These are phyloP conservation scores for Thuja plicata DNA, from an alignment of 83 land plant genomes.

Conservation along the genomic window DNA sequence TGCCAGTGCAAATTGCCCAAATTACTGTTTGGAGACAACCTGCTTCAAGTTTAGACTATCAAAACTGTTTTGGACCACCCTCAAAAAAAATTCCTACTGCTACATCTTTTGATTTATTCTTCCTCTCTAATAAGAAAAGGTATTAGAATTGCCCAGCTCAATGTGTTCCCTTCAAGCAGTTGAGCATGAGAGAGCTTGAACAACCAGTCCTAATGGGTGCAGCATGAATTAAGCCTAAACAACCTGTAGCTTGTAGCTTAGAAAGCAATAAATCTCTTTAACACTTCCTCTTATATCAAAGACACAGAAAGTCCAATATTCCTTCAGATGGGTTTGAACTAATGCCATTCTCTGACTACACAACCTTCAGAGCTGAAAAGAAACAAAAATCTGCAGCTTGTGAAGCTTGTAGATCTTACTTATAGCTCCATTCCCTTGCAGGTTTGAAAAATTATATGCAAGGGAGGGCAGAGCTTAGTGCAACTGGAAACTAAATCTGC, in stretches of 20 bases:
- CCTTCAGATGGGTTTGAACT: too few relatives aligned
- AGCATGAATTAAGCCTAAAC: background rate
- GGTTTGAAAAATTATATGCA: background rate
- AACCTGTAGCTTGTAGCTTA: too few relatives aligned
- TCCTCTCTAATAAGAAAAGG: too few relatives aligned
- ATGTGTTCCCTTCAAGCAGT: background rate
- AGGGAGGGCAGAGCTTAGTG: background rate
- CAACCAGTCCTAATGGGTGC: background rate
- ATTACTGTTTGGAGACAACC: background rate
- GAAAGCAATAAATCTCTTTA: too few relatives aligned
- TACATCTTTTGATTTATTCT: too few relatives aligned
- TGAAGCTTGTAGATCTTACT: background rate
- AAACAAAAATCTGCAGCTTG: background rate
- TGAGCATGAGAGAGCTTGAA: background rate
- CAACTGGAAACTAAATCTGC: background rate
- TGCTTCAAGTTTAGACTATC: background rate
- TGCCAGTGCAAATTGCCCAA: background rate
- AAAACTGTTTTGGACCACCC: background rate
- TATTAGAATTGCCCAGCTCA: too few relatives aligned
- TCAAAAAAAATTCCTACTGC: too few relatives aligned
- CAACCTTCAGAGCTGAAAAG: background rate
- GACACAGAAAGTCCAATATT: background rate
- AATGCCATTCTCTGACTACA: background rate
- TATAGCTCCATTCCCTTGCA: background rate
- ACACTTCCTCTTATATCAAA: background rate